Evolutionary conservation across 495 filamentous ascomycete genomes (phyloP), one percentile per base, ranked within the genome.

Genomic region (Xylaria venustula): DNA sequence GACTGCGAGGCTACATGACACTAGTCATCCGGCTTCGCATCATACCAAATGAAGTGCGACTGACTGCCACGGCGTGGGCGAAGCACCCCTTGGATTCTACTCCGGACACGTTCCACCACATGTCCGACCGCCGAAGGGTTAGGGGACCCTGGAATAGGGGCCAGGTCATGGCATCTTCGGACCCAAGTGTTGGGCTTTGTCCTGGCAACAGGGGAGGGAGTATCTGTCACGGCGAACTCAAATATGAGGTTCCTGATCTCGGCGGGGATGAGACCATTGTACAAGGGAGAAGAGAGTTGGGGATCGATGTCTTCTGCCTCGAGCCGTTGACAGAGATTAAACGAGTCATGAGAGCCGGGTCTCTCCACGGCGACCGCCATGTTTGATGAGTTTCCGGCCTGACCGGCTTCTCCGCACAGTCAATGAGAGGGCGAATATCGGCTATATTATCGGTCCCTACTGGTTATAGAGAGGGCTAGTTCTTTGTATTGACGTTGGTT

Each of bases 231-330:
- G 2, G 60, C 62, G 25, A 60, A 65, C 36, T 63, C 26, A 54
- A 70, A 65, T 12, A 70, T 67, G 15, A 36, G 22, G 9, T 42
- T 46, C 11, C 65, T 51, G 44, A 68, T 67, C 51, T 70, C 67
- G 15, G 59, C 37, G 14, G 65, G 65, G 23, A 63, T 59, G n/a
- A 17, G 25, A 3, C 64, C 61, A 41, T 54, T 54, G 62, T 60
- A 65, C 28, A 67, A 42, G 19, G 54, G 50, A 3, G 58, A 65
- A 9, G 53, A 36, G 30, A 47, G 44, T 20, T 57, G 54, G 15
- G 41, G 54, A 28, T 57, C 34, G 54, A 57, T 14, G 9, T 57
- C n/a, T 56, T 44, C 23, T 8, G 53, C 45, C 37, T 45, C 53
- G 17, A 56, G 53, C 22, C 26, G 53, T n/a, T 45, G 22, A 11